Conservation (phyloP, 108 stramenopile genomes). For the Nitzschia palea region DNA sequence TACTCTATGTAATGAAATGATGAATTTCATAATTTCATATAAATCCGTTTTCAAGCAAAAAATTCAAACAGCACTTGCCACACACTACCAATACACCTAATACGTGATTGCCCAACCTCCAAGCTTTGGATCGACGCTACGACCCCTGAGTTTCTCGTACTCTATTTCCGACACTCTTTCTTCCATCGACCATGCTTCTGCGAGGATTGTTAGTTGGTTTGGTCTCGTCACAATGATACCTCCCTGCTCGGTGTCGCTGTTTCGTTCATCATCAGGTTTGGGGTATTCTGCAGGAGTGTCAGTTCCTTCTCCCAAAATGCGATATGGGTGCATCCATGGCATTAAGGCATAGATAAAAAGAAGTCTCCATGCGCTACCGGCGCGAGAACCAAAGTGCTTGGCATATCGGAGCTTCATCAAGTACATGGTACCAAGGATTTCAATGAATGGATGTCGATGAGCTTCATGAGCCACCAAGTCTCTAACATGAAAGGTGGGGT, state of each 20-base stretch:
- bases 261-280: not conserved
- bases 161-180: not conserved
- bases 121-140: no score
- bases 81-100: no score
- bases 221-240: not conserved
- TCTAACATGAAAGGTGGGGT: not conserved
- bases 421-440: constrained; percentile 57
- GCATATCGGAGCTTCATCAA: constrained; percentile 58
- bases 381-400: constrained; percentile 49
- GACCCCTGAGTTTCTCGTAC: not conserved
- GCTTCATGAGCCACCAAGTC: constrained; percentile 24
- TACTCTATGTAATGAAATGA: no score
- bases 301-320: constrained; percentile 6
- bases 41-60: no score
- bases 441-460: constrained; percentile 71
- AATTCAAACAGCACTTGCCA: no score
- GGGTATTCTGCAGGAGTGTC: no score
- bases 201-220: not conserved
- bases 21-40: no score
- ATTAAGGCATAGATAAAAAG: constrained; percentile 42
- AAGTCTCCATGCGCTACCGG: constrained; percentile 50
- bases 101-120: no score
- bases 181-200: not conserved
- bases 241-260: not conserved
- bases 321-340: constrained; percentile 20